Conservation (phyloP, 345 rosid genomes). For the Eutrema yunnanense region DNA sequence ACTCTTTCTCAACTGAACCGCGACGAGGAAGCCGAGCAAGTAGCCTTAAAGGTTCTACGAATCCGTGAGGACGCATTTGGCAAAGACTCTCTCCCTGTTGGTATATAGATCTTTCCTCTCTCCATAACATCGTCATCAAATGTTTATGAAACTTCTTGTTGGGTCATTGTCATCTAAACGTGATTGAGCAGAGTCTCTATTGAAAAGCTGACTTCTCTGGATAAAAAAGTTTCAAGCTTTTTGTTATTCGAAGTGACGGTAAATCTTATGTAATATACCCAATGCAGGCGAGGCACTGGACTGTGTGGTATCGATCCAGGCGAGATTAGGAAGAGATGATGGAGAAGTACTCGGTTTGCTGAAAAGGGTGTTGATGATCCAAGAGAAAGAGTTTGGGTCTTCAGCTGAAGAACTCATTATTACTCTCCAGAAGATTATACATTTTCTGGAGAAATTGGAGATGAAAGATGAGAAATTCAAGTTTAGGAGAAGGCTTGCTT, state of each 20-base stretch:
- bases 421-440: conserved; percentile 61
- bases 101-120: conserved; percentile 35
- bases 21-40: conserved; percentile 70
- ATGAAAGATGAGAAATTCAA: conserved; percentile 58
- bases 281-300: conserved; percentile 77
- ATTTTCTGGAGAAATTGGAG: conserved; percentile 59
- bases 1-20: conserved; percentile 62
- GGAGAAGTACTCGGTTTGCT: conserved; percentile 41
- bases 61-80: conserved; percentile 77
- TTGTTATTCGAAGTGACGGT: neutral
- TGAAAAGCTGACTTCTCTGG: neutral
- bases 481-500: conserved; percentile 55
- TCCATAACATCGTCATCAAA: neutral
- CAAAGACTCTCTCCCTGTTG: conserved; percentile 73
- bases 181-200: neutral
- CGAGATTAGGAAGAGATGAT: conserved; percentile 48
- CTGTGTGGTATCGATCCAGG: conserved; percentile 64
- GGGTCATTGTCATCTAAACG: neutral
- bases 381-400: conserved; percentile 63
- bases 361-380: conserved; percentile 61
- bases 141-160: neutral
- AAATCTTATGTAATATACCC: neutral
- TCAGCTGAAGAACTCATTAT: conserved; percentile 59
- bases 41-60: conserved; percentile 48
- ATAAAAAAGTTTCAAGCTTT: neutral